Conservation (phyloP, 768 basidiomycete species). For the Rhodosporidiobolus odoratus region DNA sequence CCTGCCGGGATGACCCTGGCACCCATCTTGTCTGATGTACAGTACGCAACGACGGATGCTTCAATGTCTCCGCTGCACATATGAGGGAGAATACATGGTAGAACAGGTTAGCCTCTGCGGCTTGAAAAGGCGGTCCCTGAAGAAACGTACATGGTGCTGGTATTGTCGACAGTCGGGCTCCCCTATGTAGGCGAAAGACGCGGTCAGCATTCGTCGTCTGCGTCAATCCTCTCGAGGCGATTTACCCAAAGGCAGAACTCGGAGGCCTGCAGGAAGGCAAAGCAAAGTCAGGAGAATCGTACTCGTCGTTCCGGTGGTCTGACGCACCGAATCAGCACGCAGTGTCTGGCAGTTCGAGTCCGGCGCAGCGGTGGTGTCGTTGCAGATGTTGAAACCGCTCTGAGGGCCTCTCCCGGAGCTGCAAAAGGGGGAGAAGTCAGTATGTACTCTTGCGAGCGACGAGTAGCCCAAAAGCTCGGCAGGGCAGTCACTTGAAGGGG, state of each 20-base stretch:
- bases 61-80: slow-evolving; percentile 11
- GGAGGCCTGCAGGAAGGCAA: too few relatives aligned
- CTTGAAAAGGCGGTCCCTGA: background rate
- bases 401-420: slow-evolving; percentile 20
- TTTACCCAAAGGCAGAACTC: slow-evolving; percentile 38
- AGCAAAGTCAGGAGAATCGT: too few relatives aligned
- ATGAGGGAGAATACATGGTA: background rate
- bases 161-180: slow-evolving; percentile 4
- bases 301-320: too few relatives aligned
- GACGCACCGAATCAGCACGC: background rate
- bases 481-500: slow-evolving; percentile 14
- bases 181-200: background rate
- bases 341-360: slow-evolving; percentile 37
- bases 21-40: slow-evolving; percentile 53
- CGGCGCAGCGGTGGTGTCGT: slow-evolving; percentile 14
- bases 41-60: slow-evolving; percentile 16
- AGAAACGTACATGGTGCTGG: background rate
- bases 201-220: background rate
- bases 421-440: background rate
- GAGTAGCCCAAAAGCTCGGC: background rate
- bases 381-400: slow-evolving; percentile 20
- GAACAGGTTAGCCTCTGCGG: background rate
- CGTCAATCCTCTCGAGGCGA: too few relatives aligned
- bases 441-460: too few relatives aligned
- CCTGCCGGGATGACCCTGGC: slow-evolving; percentile 65